Evolutionary conservation across 805 yeast species (phyloP), one percentile per base, ranked within the genome.

Genomic region (Ogataea angusta): DNA sequence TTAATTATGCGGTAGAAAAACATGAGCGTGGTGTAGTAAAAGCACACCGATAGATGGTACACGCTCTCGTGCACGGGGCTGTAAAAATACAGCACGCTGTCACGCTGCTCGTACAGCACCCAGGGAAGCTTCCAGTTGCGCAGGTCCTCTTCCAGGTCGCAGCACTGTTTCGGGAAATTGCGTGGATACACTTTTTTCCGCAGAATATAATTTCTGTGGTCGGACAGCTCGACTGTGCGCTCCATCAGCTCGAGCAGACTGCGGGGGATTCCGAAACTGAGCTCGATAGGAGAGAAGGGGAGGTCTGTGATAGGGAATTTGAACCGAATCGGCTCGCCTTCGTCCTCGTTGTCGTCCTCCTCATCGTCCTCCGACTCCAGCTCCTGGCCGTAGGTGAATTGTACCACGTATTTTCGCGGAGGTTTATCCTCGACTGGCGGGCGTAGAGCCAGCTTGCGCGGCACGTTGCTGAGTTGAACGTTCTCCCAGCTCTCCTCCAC

Each of bases 91-190:
- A 58, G 30, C 7, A 25, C 37, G 4, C 42, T 55, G 3, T 25
- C 44, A 3, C 17, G 19, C 25, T 53, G 51, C 8, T 54, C 43
- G 48, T 66, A 63, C 13, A 75, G 52, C 27, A 58, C 54, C 80
- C 79, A 74, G 15, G 66, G 69, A 13, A 67, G 52, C 32, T 59
- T 62, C 81, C 81, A 77, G 36, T 58, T 64, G 32, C 68, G 42
- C 15, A 77, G 54, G 26, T 66, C 69, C 40, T 76, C 80, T 45
- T 76, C 80, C 3, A 71, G 51, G 38, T 76, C 80, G 38, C 80
- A 75, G 48, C 81, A 76, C 3, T 75, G 62, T 38, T 67, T 65
- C 4, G 81, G 80, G 52, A 75, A 77, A 48, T 76, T 76, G 30
- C 81, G 59, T 0, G 82, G 81, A 31, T 63, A 67, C 24, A 68